These are phyloP conservation scores for Vigna reflexopilosa DNA, from an alignment of 306 rosid species.

Conservation along the genomic window DNA sequence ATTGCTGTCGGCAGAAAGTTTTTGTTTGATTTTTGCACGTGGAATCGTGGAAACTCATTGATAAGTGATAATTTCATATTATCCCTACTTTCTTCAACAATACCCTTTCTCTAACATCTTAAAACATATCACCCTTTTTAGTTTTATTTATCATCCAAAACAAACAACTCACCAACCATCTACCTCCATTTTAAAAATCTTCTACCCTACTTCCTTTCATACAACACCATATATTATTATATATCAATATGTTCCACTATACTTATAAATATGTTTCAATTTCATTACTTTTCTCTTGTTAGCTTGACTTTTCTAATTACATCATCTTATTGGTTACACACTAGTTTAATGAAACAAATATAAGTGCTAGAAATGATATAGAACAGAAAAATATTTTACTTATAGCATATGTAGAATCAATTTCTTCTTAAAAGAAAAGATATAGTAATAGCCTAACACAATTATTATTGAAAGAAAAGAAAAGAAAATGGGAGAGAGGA, in stretches of 20 bases:
- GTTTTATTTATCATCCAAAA: not conserved
- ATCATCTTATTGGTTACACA: too few species aligned
- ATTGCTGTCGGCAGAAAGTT: slow-evolving; percentile 7
- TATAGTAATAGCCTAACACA: too few species aligned
- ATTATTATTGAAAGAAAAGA: too few species aligned
- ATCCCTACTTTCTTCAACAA: not conserved
- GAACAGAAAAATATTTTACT: too few species aligned
- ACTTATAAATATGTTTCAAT: too few species aligned
- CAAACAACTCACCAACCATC: not conserved
- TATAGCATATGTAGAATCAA: too few species aligned
- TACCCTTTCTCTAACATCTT: not conserved
- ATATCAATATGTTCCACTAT: not conserved
- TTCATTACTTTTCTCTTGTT: too few species aligned
- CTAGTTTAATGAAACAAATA: too few species aligned
- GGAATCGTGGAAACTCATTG: not conserved
- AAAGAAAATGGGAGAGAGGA: slow-evolving; percentile 2
- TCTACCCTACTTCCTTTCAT: not conserved
- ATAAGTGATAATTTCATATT: not conserved
- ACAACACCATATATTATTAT: not conserved
- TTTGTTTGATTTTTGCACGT: not conserved
- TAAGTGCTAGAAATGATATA: too few species aligned
- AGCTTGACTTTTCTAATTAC: not conserved
- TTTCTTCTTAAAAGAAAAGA: too few species aligned
- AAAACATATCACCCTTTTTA: not conserved
- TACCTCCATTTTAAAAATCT: not conserved